phyloP scores from a whole-genome alignment of 192 early-diverging fungal genomes.

The Chytriomyces sp. region DNA sequence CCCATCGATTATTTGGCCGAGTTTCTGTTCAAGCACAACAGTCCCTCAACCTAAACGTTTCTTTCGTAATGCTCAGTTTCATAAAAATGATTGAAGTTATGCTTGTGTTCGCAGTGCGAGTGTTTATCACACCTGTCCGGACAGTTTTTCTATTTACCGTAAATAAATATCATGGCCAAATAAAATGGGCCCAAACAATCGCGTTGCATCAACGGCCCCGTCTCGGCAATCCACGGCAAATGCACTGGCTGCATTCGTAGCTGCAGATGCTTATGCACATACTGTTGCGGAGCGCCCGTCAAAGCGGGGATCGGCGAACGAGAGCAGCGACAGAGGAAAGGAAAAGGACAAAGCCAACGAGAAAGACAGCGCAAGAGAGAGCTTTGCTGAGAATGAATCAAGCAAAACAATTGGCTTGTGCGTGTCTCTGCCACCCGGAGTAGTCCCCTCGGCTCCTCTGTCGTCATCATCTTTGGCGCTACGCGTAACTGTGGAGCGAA shows the following conservation, averaged over 20 bases:
- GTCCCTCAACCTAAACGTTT: background rate
- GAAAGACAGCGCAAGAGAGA: background rate
- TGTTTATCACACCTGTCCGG: too few species aligned
- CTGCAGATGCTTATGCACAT: background rate
- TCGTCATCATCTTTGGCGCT: background rate
- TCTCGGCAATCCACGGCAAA: background rate
- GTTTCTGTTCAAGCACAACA: constrained; percentile 56
- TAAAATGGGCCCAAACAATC: too few species aligned
- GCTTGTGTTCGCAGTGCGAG: too few species aligned
- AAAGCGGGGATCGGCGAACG: too few species aligned
- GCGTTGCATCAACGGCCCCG: background rate
- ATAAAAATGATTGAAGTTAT: too few species aligned
- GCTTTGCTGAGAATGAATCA: background rate
- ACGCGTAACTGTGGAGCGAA: background rate
- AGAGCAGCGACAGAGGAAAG: too few species aligned
- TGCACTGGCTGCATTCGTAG: background rate
- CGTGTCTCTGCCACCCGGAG: constrained; percentile 3
- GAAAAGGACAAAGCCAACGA: background rate
- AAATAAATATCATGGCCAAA: too few species aligned
- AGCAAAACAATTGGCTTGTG: too few species aligned
- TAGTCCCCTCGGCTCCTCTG: background rate
- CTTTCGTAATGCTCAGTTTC: too few species aligned
- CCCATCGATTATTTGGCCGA: constrained; percentile 67
- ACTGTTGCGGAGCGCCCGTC: background rate
- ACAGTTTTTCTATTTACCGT: too few species aligned